Conservation (phyloP, 176 grass and related monocot genomes). For the Coix lacrymajobi region DNA sequence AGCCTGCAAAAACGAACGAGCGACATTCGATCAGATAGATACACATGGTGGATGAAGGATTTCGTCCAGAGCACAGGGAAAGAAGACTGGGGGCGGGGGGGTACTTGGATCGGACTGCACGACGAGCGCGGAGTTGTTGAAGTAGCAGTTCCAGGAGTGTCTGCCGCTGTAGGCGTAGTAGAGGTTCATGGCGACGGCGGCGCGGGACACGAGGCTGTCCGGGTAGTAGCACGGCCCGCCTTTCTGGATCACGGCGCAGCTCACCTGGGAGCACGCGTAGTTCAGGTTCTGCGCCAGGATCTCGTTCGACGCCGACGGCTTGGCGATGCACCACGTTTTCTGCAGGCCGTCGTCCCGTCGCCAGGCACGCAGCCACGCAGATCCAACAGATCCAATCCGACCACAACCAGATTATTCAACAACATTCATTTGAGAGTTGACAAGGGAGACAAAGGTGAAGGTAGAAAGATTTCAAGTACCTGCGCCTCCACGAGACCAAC, state of each 20-base stretch:
- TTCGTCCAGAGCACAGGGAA: neutral
- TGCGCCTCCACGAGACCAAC: neutral
- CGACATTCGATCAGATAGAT: neutral
- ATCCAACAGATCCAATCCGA: neutral
- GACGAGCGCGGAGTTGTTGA: constrained; percentile 52
- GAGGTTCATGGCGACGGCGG: constrained; percentile 84
- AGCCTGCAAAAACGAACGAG: neutral
- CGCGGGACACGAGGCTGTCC: constrained; percentile 56
- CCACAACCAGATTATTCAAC: neutral
- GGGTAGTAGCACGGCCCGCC: constrained; percentile 63
- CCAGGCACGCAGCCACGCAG: too few species aligned
- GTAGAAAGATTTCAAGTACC: neutral
- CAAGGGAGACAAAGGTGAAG: too few species aligned
- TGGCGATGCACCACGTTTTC: constrained; percentile 92
- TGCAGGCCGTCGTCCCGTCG: neutral
- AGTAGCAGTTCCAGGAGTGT: constrained; percentile 70
- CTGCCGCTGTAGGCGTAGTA: constrained; percentile 70
- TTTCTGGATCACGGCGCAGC: constrained; percentile 53
- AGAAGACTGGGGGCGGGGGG: too few species aligned
- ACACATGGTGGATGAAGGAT: neutral
- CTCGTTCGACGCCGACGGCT: constrained; percentile 59
- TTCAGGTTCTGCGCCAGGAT: constrained; percentile 52
- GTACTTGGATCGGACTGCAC: constrained; percentile 66
- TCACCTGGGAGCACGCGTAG: constrained; percentile 74
- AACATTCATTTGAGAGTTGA: neutral